Evolutionary conservation across 2,329 filamentous ascomycete species (phyloP).

Genomic region (Cladosporium sp.): DNA sequence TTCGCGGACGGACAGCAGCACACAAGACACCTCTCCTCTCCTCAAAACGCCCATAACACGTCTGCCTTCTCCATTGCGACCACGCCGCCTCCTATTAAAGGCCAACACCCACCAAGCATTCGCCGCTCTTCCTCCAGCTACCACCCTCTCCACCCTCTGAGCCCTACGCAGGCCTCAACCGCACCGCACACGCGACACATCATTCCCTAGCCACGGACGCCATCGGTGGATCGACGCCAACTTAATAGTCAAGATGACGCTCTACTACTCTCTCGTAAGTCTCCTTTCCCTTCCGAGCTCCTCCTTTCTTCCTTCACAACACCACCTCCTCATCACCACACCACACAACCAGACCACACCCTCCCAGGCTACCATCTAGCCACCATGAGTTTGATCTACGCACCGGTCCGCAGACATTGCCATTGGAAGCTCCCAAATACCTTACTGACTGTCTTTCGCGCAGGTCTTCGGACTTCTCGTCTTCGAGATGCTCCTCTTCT

Average conservation of each 20-base stretch:
- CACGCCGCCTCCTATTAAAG: background rate
- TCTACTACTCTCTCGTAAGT: constrained; percentile 68
- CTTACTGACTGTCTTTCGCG: constrained; percentile 20
- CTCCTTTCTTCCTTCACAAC: constrained; percentile 17
- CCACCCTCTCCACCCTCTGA: background rate
- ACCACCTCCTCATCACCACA: background rate
- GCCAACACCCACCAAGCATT: background rate
- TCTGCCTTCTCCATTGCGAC: background rate
- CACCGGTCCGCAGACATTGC: constrained; percentile 32
- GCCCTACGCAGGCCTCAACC: background rate
- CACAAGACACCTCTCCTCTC: constrained; percentile 12
- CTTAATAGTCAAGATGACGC: constrained; percentile 57
- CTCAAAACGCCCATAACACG: background rate
- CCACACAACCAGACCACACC: constrained; percentile 3
- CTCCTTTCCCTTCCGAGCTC: constrained; percentile 3
- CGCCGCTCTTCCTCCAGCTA: background rate
- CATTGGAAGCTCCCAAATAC: constrained; percentile 1
- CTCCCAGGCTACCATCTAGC: background rate
- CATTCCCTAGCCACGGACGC: constrained; percentile 11
- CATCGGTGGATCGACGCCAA: constrained; percentile 19
- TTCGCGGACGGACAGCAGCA: background rate
- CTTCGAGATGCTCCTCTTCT: constrained; percentile 79
- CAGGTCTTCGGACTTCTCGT: constrained; percentile 83
- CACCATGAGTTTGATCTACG: constrained; percentile 40
- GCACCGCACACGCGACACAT: background rate